phyloP scores from a whole-genome alignment of 345 rosid genomes.

The Hypericum perforatum region DNA sequence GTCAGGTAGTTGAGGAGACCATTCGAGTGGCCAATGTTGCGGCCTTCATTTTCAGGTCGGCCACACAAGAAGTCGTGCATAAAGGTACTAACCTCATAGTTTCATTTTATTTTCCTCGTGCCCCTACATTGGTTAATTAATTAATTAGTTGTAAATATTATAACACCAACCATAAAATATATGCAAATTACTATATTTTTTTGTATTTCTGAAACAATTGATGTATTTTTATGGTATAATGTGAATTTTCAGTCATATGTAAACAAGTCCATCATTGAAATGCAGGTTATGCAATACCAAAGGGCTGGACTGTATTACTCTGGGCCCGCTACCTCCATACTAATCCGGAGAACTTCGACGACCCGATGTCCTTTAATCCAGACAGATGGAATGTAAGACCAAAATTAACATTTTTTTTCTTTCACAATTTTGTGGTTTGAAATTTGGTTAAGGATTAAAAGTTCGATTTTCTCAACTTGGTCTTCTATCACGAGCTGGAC shows the following conservation, averaged over 20 bases:
- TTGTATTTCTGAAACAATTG: too few species aligned
- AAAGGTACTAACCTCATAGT: conserved; percentile 13
- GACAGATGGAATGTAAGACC: conserved; percentile 37
- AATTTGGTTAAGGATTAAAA: too few species aligned
- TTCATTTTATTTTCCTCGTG: too few species aligned
- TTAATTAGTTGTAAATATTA: too few species aligned
- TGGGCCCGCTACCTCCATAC: conserved; percentile 33
- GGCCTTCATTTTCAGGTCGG: conserved; percentile 11
- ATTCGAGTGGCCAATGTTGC: conserved; percentile 31
- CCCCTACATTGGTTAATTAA: too few species aligned
- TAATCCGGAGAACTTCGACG: conserved; percentile 22
- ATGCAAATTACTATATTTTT: too few species aligned
- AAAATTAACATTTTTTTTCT: neutral
- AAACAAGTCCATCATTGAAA: too few species aligned
- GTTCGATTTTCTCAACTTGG: too few species aligned
- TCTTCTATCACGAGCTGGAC: too few species aligned
- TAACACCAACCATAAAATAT: too few species aligned
- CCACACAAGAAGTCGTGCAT: conserved; percentile 20
- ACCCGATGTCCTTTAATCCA: conserved; percentile 37
- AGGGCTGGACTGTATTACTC: conserved; percentile 28
- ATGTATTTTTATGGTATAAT: too few species aligned
- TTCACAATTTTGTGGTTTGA: neutral
- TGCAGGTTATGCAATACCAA: conserved; percentile 32
- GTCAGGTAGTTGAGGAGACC: conserved; percentile 34
- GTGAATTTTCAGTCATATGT: too few species aligned